Conservation (phyloP, 2,329 filamentous ascomycete genomes). For the Epichloe festucae region DNA sequence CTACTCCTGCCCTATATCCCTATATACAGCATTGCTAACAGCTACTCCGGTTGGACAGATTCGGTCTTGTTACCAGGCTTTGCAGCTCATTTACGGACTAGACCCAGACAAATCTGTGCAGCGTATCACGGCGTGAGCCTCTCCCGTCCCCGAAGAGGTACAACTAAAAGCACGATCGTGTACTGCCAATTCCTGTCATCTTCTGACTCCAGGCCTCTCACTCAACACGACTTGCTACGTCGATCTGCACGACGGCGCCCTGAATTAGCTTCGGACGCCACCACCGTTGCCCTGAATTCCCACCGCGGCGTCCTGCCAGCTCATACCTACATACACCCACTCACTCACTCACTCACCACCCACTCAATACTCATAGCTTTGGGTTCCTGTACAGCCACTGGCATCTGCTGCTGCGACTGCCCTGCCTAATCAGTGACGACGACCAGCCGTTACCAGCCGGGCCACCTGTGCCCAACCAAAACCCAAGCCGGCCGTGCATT, state of each 20-base stretch:
- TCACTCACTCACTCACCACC: conserved; percentile 38
- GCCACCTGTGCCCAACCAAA: conserved; percentile 32
- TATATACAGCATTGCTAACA: conserved; percentile 23
- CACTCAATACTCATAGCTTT: conserved; percentile 46
- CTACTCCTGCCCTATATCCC: conserved; percentile 18
- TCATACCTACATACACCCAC: conserved; percentile 43
- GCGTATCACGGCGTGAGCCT: conserved; percentile 1
- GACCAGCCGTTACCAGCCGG: conserved; percentile 10
- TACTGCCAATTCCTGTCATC: neutral
- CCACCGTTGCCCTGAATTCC: conserved; percentile 6
- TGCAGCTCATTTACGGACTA: conserved; percentile 3
- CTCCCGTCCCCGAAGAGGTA: neutral
- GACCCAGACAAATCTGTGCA: conserved; percentile 12
- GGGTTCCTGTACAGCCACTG: conserved; percentile 33
- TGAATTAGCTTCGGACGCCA: conserved; percentile 38
- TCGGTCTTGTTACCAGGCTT: conserved; percentile 10
- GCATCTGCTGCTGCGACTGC: conserved; percentile 24
- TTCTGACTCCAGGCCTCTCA: neutral
- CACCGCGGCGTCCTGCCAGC: conserved; percentile 43
- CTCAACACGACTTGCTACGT: conserved; percentile 22
- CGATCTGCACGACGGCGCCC: conserved; percentile 48
- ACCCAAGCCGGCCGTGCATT: conserved; percentile 24
- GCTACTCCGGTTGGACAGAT: conserved; percentile 24
- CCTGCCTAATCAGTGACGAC: conserved; percentile 29
- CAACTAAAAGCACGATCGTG: neutral